These are phyloP conservation scores for Baorangia bicolor DNA, from an alignment of 768 basidiomycete genomes.

Conservation along the genomic window DNA sequence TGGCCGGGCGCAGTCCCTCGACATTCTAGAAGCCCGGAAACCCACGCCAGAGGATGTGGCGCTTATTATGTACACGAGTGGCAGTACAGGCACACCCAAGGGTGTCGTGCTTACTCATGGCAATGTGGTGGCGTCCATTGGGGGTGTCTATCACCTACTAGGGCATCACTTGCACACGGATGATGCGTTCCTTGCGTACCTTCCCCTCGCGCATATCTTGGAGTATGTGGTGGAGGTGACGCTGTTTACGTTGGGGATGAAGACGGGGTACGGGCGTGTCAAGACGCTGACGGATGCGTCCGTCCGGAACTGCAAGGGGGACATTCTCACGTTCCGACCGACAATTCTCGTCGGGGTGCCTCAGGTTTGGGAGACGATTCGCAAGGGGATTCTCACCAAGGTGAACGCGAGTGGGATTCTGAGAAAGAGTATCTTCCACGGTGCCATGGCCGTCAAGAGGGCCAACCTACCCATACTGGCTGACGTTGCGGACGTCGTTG, in stretches of 20 bases:
- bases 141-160: constrained; percentile 73
- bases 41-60: constrained; percentile 54
- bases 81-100: constrained; percentile 92
- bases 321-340: constrained; percentile 79
- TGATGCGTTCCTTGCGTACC: constrained; percentile 74
- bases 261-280: constrained; percentile 85
- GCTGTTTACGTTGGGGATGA: constrained; percentile 74
- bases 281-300: constrained; percentile 95
- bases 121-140: constrained; percentile 84
- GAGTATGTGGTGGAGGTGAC: constrained; percentile 91
- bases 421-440: constrained; percentile 77
- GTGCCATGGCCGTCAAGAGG: constrained; percentile 75
- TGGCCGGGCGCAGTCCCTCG: constrained; percentile 57
- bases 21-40: constrained; percentile 47
- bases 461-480: constrained; percentile 62
- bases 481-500: constrained; percentile 67
- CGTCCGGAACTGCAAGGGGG: constrained; percentile 87
- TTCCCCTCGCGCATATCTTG: constrained; percentile 92
- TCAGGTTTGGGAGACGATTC: constrained; percentile 95
- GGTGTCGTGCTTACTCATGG: constrained; percentile 87
- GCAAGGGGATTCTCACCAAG: constrained; percentile 88
- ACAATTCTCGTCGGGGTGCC: constrained; percentile 95
- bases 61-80: constrained; percentile 85
- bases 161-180: constrained; percentile 44
- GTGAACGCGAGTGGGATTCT: constrained; percentile 65